Conservation (phyloP, 164 flowering plant species). For the Aristolochia contorta region DNA sequence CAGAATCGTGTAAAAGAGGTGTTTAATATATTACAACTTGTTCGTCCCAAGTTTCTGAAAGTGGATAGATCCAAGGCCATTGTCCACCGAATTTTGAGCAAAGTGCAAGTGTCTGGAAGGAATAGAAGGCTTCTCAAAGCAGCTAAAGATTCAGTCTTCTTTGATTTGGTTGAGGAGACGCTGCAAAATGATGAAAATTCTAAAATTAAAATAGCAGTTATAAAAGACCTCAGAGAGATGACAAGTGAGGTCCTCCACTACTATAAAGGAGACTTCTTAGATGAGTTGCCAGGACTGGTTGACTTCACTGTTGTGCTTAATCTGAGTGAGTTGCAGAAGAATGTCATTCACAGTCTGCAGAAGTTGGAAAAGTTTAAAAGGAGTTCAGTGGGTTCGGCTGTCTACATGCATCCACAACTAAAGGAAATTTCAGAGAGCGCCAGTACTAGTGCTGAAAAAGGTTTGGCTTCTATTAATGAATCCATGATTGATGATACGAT, state of each 20-base stretch:
- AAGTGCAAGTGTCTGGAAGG: slow-evolving; percentile 31
- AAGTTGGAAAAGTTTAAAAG: slow-evolving; percentile 43
- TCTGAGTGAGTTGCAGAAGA: slow-evolving; percentile 41
- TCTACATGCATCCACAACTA: slow-evolving; percentile 65
- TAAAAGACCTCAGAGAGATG: slow-evolving; percentile 80
- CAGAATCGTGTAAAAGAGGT: slow-evolving; percentile 96
- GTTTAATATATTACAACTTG: slow-evolving; percentile 77
- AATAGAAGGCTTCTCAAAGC: slow-evolving; percentile 31
- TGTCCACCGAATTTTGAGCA: slow-evolving; percentile 54
- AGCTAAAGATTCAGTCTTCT: slow-evolving; percentile 35
- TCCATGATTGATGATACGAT: slow-evolving; percentile 25
- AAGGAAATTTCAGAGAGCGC: slow-evolving; percentile 28
- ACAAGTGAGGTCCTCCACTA: slow-evolving; percentile 73
- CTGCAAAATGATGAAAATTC: slow-evolving; percentile 54
- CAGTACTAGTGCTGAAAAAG: slow-evolving; percentile 12
- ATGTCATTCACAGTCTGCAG: slow-evolving; percentile 27
- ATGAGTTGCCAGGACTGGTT: slow-evolving; percentile 84
- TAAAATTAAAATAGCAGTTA: slow-evolving; percentile 47
- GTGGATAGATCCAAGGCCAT: slow-evolving; percentile 36
- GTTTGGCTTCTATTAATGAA: slow-evolving; percentile 1
- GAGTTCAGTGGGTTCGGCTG: slow-evolving; percentile 45
- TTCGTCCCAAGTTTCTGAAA: slow-evolving; percentile 68
- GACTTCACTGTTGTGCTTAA: slow-evolving; percentile 65
- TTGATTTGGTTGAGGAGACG: slow-evolving; percentile 65
- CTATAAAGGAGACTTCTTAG: slow-evolving; percentile 81